Conservation (phyloP, 148 eudicot genomes). For the Arctostaphylos glauca region DNA sequence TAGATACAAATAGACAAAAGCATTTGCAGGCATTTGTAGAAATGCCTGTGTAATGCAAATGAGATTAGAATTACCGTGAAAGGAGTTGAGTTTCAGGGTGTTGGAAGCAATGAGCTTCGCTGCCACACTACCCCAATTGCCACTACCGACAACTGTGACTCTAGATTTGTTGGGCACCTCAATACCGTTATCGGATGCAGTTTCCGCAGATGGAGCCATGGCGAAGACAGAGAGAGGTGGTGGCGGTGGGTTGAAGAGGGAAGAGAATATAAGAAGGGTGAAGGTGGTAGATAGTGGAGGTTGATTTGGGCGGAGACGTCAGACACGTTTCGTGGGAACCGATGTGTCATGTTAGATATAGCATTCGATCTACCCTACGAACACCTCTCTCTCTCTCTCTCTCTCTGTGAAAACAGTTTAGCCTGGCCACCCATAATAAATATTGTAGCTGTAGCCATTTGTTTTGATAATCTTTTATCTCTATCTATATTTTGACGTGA, state of each 20-base stretch:
- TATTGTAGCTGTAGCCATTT: too few relatives aligned
- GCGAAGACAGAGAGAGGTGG: background rate
- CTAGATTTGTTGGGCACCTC: conserved; percentile 30
- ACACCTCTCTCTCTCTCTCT: background rate
- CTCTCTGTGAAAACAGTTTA: background rate
- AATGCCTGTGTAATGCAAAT: background rate
- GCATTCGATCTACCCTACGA: too few relatives aligned
- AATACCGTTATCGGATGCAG: conserved; percentile 6
- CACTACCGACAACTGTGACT: conserved; percentile 86
- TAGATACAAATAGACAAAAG: background rate
- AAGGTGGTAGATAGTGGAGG: conserved; percentile 2
- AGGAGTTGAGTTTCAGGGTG: conserved; percentile 45
- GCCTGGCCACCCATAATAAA: too few relatives aligned
- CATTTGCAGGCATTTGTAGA: background rate
- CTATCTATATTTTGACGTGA: too few relatives aligned
- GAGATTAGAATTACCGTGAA: conserved; percentile 50
- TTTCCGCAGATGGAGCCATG: conserved; percentile 24
- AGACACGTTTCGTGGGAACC: conserved; percentile 29
- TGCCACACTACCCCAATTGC: conserved; percentile 98
- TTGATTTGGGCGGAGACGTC: conserved; percentile 33
- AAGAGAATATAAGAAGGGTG: conserved; percentile 4
- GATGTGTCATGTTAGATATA: conserved; percentile 19
- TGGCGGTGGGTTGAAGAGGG: background rate
- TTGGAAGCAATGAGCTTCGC: conserved; percentile 94
- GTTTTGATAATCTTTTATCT: too few relatives aligned